These are phyloP conservation scores for Takakia lepidozioides DNA, from an alignment of 225 moss, liverwort and hornwort genomes.

Conservation along the genomic window DNA sequence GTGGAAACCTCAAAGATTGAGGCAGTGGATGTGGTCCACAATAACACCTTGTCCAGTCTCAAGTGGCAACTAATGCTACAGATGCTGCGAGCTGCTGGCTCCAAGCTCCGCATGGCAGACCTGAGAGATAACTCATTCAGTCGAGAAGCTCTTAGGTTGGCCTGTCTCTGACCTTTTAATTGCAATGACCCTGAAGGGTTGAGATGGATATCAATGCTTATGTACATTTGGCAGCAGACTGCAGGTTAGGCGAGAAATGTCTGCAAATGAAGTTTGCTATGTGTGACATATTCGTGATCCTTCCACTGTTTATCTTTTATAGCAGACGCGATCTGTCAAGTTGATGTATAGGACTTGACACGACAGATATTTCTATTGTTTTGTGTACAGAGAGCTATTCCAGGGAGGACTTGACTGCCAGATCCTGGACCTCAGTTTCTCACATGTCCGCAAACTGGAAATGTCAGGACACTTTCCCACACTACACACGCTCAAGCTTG, in stretches of 20 bases:
- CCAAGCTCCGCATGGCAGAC: conserved; percentile 61
- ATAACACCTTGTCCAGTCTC: conserved; percentile 26
- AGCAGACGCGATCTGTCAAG: too few relatives aligned
- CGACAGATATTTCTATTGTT: too few relatives aligned
- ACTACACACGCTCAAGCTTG: conserved; percentile 60
- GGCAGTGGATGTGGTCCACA: conserved; percentile 50
- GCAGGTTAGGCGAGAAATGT: too few relatives aligned
- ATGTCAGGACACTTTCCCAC: conserved; percentile 60
- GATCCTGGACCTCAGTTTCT: conserved; percentile 54
- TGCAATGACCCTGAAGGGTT: too few relatives aligned
- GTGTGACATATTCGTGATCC: too few relatives aligned
- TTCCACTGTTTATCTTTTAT: too few relatives aligned
- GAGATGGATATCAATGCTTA: too few relatives aligned
- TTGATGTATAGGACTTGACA: too few relatives aligned
- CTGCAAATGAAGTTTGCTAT: too few relatives aligned
- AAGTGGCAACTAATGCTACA: conserved; percentile 56
- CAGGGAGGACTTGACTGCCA: conserved; percentile 54
- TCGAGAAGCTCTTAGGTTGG: conserved; percentile 59
- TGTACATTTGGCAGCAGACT: too few relatives aligned
- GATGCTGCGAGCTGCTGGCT: conserved; percentile 57
- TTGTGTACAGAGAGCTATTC: conserved; percentile 67
- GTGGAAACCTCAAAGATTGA: conserved; percentile 37
- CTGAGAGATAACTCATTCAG: conserved; percentile 46
- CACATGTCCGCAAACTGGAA: conserved; percentile 61
- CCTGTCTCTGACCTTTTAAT: too few relatives aligned